phyloP scores from a whole-genome alignment of 2,329 filamentous ascomycete species.

The Alternaria solani region DNA sequence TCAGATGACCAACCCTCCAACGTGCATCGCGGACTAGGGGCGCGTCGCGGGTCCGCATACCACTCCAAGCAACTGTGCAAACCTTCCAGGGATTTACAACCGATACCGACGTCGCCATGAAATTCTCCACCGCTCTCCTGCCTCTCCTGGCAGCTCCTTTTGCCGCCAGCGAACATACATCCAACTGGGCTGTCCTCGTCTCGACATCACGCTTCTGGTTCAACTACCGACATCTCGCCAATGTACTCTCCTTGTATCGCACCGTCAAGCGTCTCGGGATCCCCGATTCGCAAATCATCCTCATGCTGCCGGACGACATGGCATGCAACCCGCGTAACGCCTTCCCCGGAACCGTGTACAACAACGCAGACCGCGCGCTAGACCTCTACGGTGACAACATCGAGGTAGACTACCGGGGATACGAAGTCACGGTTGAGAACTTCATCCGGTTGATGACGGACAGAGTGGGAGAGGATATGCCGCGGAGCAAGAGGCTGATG shows the following conservation, averaged over 20 bases:
- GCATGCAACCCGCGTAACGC: constrained; percentile 98
- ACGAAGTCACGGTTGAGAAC: constrained; percentile 98
- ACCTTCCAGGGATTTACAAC: background rate
- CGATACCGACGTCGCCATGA: constrained; percentile 25
- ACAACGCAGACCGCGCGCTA: constrained; percentile 93
- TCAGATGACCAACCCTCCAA: constrained; percentile 34
- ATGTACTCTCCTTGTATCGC: constrained; percentile 95
- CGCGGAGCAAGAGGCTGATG: constrained; percentile 88
- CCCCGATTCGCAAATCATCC: constrained; percentile 97
- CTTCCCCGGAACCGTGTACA: constrained; percentile 97
- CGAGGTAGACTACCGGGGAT: constrained; percentile 97
- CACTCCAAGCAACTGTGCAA: background rate
- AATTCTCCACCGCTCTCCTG: constrained; percentile 35
- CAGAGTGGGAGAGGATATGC: constrained; percentile 92
- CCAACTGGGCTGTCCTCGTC: constrained; percentile 99
- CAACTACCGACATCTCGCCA: constrained; percentile 98
- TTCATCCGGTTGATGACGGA: constrained; percentile 96
- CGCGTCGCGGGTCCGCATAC: constrained; percentile 9
- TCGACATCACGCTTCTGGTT: constrained; percentile 99
- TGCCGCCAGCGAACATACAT: constrained; percentile 80
- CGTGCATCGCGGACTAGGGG: constrained; percentile 28
- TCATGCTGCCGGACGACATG: constrained; percentile 99
- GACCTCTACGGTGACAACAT: constrained; percentile 99
- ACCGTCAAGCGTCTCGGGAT: constrained; percentile 98
- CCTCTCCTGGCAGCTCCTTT: constrained; percentile 48